phyloP scores from a whole-genome alignment of 306 rosid genomes.

The Prunus persica region DNA sequence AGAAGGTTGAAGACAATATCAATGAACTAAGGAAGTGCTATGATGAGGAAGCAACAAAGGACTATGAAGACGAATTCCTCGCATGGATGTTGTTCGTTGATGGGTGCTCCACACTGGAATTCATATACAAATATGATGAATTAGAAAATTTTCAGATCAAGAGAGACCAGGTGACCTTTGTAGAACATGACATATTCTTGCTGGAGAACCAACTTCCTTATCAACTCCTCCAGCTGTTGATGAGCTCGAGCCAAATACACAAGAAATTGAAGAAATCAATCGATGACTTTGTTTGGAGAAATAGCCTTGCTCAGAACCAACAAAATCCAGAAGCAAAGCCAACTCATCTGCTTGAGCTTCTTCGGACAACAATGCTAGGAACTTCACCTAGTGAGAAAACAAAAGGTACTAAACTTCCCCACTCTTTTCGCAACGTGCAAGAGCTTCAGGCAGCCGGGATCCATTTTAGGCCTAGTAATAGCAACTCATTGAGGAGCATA shows the following conservation, averaged over 20 bases:
- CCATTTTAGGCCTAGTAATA: neutral
- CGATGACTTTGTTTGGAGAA: neutral
- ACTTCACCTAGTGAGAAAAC: neutral
- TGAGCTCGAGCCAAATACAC: neutral
- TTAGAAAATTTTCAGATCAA: neutral
- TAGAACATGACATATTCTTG: slow-evolving; percentile 7
- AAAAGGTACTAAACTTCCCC: neutral
- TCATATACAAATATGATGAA: neutral
- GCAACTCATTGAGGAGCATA: neutral
- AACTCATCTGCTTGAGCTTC: slow-evolving; percentile 10
- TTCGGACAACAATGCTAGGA: neutral
- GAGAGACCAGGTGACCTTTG: neutral
- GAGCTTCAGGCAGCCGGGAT: slow-evolving; percentile 4
- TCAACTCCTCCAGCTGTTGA: slow-evolving; percentile 2
- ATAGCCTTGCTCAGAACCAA: too few relatives aligned
- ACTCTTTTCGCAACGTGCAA: neutral
- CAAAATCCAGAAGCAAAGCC: neutral
- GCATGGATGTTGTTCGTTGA: neutral
- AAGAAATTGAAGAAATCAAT: neutral
- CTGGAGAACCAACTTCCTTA: slow-evolving; percentile 21
- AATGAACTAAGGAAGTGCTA: neutral
- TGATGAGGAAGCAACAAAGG: neutral
- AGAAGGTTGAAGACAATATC: neutral
- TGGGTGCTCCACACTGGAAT: slow-evolving; percentile 2
- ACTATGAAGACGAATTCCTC: neutral